Base-by-base conservation (phyloP, 176 grass and related monocot genomes). In the Saccharum spontaneum region DNA sequence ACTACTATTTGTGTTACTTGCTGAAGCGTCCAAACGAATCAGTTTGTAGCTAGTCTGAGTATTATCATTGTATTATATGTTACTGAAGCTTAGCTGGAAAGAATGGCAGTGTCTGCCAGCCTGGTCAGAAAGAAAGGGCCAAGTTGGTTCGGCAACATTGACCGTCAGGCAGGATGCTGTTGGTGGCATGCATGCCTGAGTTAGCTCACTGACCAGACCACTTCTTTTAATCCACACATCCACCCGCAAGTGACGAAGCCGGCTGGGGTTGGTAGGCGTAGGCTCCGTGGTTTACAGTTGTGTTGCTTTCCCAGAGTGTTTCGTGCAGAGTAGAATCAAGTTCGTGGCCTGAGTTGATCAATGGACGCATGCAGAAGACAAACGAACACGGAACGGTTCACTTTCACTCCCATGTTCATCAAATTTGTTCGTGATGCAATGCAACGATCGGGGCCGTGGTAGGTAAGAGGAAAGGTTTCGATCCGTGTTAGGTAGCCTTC, bases 1-100 rank as follows among this genome's bases (percentile, higher is more conserved):
- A 13, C 0, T 63, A 55, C n/a, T 61, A 52, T 72, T 23, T 43
- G 31, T 31, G 2, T 59, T 75, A 37, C 57, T 10, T 0, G 26
- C 36, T 23, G 15, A 48, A 84, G 20, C 7, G 28, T 80, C 41
- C 33, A 86, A 26, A 4, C 43, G 23, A 28, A 36, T 45, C 20
- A 16, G 72, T 65, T 33, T 76, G 20, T 17, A 59, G 45, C 36
- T 34, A 64, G 60, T 49, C 17, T 33, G 30, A 48, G 17, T 38
- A 63, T 9, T 23, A 54, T 52, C 12, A 13, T 64, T 63, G 23
- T 14, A 15, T 72, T 14, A 15, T 72, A 54, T 20, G 12, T 44
- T 66, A 44, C 7, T 77, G 17, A 71, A 89, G 70, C 62, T 41
- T 61, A 75, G 77, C 50, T 82, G 83, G 73, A 86, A 54, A 28